phyloP scores from a whole-genome alignment of 1,284 basidiomycete genomes.

The Marasmius oreades region DNA sequence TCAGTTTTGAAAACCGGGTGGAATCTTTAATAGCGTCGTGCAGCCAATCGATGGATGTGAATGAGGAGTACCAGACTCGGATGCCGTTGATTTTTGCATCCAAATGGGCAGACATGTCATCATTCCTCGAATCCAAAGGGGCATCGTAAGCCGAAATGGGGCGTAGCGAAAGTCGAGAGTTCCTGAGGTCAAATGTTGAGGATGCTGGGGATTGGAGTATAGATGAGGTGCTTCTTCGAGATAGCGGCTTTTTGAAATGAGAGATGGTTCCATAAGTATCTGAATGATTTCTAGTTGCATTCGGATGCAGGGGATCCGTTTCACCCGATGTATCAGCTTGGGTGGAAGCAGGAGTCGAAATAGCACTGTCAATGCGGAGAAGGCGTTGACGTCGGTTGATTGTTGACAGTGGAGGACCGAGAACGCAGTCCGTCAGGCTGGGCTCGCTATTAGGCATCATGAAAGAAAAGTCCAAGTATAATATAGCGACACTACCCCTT shows the following conservation, averaged over 20 bases:
- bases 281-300: too few species aligned
- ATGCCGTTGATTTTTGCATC: slow-evolving; percentile 79
- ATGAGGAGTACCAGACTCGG: slow-evolving; percentile 90
- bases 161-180: slow-evolving; percentile 38
- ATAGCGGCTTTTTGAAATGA: slow-evolving; percentile 35
- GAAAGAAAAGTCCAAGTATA: background rate
- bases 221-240: slow-evolving; percentile 23
- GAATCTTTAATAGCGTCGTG: slow-evolving; percentile 93
- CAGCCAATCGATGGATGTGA: slow-evolving; percentile 85
- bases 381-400: slow-evolving; percentile 52
- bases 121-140: slow-evolving; percentile 35
- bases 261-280: slow-evolving; percentile 21
- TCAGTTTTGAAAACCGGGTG: slow-evolving; percentile 68
- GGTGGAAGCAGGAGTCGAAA: slow-evolving; percentile 10
- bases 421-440: slow-evolving; percentile 1
- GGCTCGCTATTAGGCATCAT: background rate
- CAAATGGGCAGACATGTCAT: slow-evolving; percentile 35
- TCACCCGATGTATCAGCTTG: slow-evolving; percentile 1
- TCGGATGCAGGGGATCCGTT: background rate
- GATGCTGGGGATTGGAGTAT: slow-evolving; percentile 29
- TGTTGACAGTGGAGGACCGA: slow-evolving; percentile 31
- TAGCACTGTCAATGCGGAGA: slow-evolving; percentile 41
- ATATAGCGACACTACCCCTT: too few species aligned
- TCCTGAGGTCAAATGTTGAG: slow-evolving; percentile 37
- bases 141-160: slow-evolving; percentile 76